Conservation (phyloP, 2,329 filamentous ascomycete species). For the Bipolaris oryzae region DNA sequence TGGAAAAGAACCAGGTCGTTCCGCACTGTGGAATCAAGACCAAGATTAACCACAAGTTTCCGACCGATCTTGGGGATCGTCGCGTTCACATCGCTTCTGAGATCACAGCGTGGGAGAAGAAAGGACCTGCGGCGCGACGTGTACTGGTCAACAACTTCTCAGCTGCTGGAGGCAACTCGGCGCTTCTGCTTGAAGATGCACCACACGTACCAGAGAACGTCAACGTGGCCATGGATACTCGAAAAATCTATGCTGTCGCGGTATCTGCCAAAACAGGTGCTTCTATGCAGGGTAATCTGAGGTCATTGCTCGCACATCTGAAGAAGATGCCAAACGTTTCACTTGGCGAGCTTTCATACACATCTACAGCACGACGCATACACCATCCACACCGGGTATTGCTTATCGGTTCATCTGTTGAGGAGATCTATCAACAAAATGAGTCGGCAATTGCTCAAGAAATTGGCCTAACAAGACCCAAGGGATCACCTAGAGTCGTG, state of each 20-base stretch:
- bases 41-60: slow-evolving; percentile 66
- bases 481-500: not conserved
- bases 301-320: not conserved
- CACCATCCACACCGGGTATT: slow-evolving; percentile 19
- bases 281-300: slow-evolving; percentile 8
- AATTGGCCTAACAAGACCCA: not conserved
- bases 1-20: slow-evolving; percentile 50
- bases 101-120: slow-evolving; percentile 48
- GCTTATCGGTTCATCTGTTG: not conserved
- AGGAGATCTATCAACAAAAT: not conserved
- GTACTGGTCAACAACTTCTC: slow-evolving; percentile 52
- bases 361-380: slow-evolving; percentile 29
- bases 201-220: not conserved
- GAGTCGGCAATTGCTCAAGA: slow-evolving; percentile 13
- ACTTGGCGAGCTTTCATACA: slow-evolving; percentile 24
- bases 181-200: slow-evolving; percentile 25
- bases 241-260: slow-evolving; percentile 21
- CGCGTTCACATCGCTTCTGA: slow-evolving; percentile 65
- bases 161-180: slow-evolving; percentile 69
- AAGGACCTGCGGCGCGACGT: slow-evolving; percentile 47
- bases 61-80: slow-evolving; percentile 61
- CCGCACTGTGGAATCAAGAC: slow-evolving; percentile 72
- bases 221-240: slow-evolving; percentile 14
- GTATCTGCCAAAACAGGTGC: slow-evolving; percentile 25
- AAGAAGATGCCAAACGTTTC: slow-evolving; percentile 1